These are phyloP conservation scores for Ophiostoma ips DNA, from an alignment of 2,329 filamentous ascomycete species.

Conservation along the genomic window DNA sequence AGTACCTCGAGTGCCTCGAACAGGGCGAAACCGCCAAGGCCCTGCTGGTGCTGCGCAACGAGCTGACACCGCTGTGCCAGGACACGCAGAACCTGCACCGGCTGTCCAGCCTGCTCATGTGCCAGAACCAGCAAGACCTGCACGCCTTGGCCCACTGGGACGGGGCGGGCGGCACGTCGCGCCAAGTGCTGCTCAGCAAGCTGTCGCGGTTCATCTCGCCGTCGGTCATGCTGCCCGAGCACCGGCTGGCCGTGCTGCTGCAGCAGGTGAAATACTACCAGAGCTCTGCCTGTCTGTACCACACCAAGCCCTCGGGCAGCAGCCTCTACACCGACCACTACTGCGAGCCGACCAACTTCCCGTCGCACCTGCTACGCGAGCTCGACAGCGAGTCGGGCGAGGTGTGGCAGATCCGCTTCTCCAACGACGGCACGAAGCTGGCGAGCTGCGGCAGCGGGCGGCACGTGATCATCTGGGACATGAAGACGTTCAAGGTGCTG, in stretches of 20 bases:
- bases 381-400: conserved; percentile 64
- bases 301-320: conserved; percentile 65
- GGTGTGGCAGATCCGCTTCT: conserved; percentile 86
- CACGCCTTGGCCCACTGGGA: conserved; percentile 72
- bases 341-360: conserved; percentile 71
- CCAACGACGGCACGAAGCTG: conserved; percentile 68
- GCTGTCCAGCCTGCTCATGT: conserved; percentile 86
- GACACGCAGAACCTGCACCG: conserved; percentile 66
- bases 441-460: conserved; percentile 70
- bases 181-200: conserved; percentile 61
- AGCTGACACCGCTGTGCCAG: conserved; percentile 74
- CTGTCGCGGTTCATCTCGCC: conserved; percentile 88
- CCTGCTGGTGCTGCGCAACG: conserved; percentile 68
- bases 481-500: conserved; percentile 50
- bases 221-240: conserved; percentile 91
- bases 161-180: conserved; percentile 60
- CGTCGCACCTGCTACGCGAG: conserved; percentile 55
- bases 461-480: conserved; percentile 70
- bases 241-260: conserved; percentile 68
- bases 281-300: conserved; percentile 72
- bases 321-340: conserved; percentile 82
- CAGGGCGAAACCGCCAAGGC: conserved; percentile 57
- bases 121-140: conserved; percentile 61
- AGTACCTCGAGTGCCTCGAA: conserved; percentile 85
- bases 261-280: conserved; percentile 74